Evolutionary conservation across 192 early-diverging fungal genomes (phyloP).

Genomic region (Globomyces pollinis-pini): DNA sequence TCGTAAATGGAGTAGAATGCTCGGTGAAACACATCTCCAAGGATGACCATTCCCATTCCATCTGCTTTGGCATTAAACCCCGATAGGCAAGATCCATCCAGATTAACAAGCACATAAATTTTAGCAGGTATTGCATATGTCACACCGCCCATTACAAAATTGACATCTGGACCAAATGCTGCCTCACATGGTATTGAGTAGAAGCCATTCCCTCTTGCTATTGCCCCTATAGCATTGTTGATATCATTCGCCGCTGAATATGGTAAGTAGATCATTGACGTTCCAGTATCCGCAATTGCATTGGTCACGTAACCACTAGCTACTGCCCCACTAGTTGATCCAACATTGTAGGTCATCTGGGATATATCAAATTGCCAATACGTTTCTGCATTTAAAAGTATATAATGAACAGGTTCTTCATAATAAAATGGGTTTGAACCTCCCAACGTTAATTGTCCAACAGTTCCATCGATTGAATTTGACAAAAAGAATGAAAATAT

Average conservation of each 20-base stretch:
- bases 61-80: constrained; percentile 57
- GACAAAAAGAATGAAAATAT: constrained; percentile 42
- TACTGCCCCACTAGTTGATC: not conserved
- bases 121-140: not conserved
- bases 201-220: not conserved
- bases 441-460: constrained; percentile 45
- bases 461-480: constrained; percentile 24
- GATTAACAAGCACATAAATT: constrained; percentile 23
- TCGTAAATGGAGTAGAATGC: constrained; percentile 46
- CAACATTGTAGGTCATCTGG: constrained; percentile 13
- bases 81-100: constrained; percentile 35
- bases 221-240: constrained; percentile 29
- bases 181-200: not conserved
- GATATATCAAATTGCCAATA: constrained; percentile 20
- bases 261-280: constrained; percentile 18
- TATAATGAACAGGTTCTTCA: too few species aligned
- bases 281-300: constrained; percentile 34
- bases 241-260: constrained; percentile 13
- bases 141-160: not conserved
- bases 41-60: constrained; percentile 26
- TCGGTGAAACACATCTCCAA: constrained; percentile 47
- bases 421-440: constrained; percentile 38
- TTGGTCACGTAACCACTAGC: not conserved
- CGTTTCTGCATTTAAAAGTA: constrained; percentile 12
- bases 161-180: not conserved